Percentiles rank a stretch among this genome's conserved stretches.
Evolutionary conservation across 805 yeast species (phyloP).

Genomic region (Yarrowia divulgata): DNA sequence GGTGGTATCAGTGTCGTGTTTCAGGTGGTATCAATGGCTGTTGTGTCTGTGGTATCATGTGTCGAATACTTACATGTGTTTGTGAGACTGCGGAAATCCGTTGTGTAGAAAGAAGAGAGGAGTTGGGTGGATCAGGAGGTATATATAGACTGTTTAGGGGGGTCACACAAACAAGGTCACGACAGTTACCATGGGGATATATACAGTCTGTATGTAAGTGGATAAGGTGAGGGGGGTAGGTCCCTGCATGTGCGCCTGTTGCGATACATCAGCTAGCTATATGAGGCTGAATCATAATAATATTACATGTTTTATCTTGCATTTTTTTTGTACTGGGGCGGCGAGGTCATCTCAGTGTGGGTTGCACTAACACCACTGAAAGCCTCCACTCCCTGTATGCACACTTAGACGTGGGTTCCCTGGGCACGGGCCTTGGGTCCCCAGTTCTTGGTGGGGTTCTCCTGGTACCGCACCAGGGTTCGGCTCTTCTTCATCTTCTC

Average conservation of each 20-base stretch:
- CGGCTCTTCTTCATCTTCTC: slow-evolving; percentile 73
- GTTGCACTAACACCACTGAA: slow-evolving; percentile 25
- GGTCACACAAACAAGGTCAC: slow-evolving; percentile 26
- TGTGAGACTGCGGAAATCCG: slow-evolving; percentile 36
- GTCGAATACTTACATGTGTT: slow-evolving; percentile 19
- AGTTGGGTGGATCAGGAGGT: not conserved
- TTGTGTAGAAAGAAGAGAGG: slow-evolving; percentile 25
- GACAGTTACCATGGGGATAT: not conserved
- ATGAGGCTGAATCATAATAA: not conserved
- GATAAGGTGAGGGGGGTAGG: slow-evolving; percentile 19
- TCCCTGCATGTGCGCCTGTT: slow-evolving; percentile 12
- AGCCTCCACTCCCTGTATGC: not conserved
- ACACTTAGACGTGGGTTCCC: slow-evolving; percentile 36
- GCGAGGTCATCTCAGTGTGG: not conserved
- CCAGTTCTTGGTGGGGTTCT: slow-evolving; percentile 94
- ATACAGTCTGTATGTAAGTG: not conserved
- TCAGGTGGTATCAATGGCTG: not conserved
- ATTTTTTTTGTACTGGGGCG: not conserved
- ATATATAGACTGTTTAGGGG: slow-evolving; percentile 5
- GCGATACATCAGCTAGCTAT: not conserved
- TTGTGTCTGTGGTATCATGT: slow-evolving; percentile 10
- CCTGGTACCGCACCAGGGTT: slow-evolving; percentile 80
- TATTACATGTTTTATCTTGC: slow-evolving; percentile 9
- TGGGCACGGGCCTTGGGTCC: slow-evolving; percentile 83
- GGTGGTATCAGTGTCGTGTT: not conserved